These are phyloP conservation scores for Lactifluus hygrophoroides DNA, from an alignment of 768 basidiomycete genomes.

Conservation along the genomic window DNA sequence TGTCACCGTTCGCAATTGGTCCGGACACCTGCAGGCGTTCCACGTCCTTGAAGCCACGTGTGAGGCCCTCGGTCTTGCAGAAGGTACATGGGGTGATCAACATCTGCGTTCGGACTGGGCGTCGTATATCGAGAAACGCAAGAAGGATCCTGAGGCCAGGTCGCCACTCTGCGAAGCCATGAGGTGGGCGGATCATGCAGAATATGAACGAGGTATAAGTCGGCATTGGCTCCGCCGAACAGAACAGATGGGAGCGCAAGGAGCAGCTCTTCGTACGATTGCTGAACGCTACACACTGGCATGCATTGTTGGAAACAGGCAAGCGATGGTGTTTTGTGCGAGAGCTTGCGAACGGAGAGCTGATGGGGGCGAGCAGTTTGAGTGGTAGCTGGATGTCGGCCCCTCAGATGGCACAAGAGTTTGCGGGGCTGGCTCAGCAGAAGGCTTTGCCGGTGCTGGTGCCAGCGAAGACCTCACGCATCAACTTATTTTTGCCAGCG, in stretches of 20 bases:
- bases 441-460: conserved; percentile 13
- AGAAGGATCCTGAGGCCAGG: neutral
- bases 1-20: conserved; percentile 29
- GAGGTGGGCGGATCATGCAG: conserved; percentile 63
- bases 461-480: conserved; percentile 22
- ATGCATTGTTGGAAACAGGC: conserved; percentile 69
- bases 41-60: conserved; percentile 66
- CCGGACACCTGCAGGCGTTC: conserved; percentile 27
- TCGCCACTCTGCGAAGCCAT: conserved; percentile 34
- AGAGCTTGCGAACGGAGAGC: neutral
- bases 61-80: conserved; percentile 51
- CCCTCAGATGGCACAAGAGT: conserved; percentile 64
- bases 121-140: conserved; percentile 37
- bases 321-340: conserved; percentile 8
- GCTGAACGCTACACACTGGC: conserved; percentile 62
- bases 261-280: conserved; percentile 36
- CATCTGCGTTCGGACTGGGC: conserved; percentile 57
- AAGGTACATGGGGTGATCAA: conserved; percentile 10
- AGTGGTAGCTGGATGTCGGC: conserved; percentile 64
- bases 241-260: conserved; percentile 35
- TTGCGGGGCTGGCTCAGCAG: conserved; percentile 38
- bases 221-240: conserved; percentile 50
- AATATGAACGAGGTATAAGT: conserved; percentile 61
- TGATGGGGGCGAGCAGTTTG: conserved; percentile 34
- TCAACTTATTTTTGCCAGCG: conserved; percentile 62